phyloP scores from a whole-genome alignment of 2,329 filamentous ascomycete species.

The Aspergillus eucalypticola region DNA sequence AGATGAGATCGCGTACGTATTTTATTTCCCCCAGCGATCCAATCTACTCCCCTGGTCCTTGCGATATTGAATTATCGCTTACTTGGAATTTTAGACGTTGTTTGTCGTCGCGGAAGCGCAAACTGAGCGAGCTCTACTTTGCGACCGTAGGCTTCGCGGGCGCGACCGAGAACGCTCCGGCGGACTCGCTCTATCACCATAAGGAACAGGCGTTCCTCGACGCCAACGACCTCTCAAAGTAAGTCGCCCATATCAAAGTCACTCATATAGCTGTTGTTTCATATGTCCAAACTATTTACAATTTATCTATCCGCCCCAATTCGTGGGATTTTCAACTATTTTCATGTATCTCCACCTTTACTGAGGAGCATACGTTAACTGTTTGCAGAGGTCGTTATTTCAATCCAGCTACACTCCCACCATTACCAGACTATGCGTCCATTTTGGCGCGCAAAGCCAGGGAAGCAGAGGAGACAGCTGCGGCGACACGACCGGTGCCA shows the following conservation, averaged over 20 bases:
- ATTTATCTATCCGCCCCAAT: slow-evolving; percentile 3
- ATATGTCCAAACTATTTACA: not conserved
- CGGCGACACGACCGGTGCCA: slow-evolving; percentile 30
- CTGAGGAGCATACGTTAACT: slow-evolving; percentile 26
- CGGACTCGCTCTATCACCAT: slow-evolving; percentile 55
- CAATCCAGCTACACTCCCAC: slow-evolving; percentile 56
- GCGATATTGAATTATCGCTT: slow-evolving; percentile 35
- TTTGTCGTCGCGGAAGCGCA: slow-evolving; percentile 83
- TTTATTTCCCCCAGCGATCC: slow-evolving; percentile 33
- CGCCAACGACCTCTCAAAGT: slow-evolving; percentile 60
- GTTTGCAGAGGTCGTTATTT: slow-evolving; percentile 54
- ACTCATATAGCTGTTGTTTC: not conserved
- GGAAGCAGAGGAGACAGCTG: slow-evolving; percentile 29
- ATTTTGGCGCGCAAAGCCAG: slow-evolving; percentile 32
- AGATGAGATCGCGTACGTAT: slow-evolving; percentile 54
- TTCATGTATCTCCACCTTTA: not conserved
- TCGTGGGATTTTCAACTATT: not conserved
- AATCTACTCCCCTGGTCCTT: slow-evolving; percentile 18
- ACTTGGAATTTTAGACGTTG: slow-evolving; percentile 48
- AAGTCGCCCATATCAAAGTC: slow-evolving; percentile 35
- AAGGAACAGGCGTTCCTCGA: slow-evolving; percentile 58
- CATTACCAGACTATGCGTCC: slow-evolving; percentile 36
- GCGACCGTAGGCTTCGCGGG: slow-evolving; percentile 63
- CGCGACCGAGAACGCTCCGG: slow-evolving; percentile 55
- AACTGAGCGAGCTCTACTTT: slow-evolving; percentile 84